Percentiles rank a stretch among this genome's conserved stretches.
phyloP scores from a whole-genome alignment of 176 grass and related monocot genomes.

The Aegilops sharonensis region DNA sequence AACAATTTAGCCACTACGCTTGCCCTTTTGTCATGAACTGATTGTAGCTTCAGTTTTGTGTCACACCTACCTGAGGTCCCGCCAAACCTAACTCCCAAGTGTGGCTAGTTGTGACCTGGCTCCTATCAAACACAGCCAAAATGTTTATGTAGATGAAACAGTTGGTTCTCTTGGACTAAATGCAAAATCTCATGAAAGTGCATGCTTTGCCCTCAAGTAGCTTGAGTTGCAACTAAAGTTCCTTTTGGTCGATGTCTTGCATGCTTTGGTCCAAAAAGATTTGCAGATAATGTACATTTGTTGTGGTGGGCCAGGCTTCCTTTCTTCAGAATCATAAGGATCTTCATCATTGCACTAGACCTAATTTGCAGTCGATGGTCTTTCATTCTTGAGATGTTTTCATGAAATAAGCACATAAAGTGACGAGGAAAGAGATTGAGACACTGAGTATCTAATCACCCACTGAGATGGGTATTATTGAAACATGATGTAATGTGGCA shows the following conservation, averaged over 20 bases:
- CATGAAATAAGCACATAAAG: slow-evolving; percentile 18
- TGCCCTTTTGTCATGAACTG: slow-evolving; percentile 23
- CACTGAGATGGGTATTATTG: neutral
- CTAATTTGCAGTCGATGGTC: slow-evolving; percentile 1
- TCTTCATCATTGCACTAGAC: slow-evolving; percentile 31
- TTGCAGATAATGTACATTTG: neutral
- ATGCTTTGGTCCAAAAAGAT: neutral
- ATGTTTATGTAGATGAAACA: neutral
- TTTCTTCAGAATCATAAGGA: slow-evolving; percentile 10
- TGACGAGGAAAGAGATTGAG: neutral
- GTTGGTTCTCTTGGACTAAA: neutral
- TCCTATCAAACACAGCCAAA: slow-evolving; percentile 9
- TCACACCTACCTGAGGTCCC: slow-evolving; percentile 28
- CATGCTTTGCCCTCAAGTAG: slow-evolving; percentile 22
- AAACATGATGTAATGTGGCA: slow-evolving; percentile 18
- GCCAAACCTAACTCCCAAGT: slow-evolving; percentile 21
- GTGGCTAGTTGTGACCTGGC: neutral
- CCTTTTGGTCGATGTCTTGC: neutral
- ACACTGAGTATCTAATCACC: slow-evolving; percentile 23
- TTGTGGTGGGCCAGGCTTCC: neutral
- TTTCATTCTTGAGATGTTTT: slow-evolving; percentile 25
- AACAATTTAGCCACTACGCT: slow-evolving; percentile 28
- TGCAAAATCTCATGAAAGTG: slow-evolving; percentile 23
- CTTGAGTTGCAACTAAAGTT: slow-evolving; percentile 14
- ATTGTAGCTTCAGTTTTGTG: slow-evolving; percentile 40